phyloP scores from a whole-genome alignment of 305 asterid genomes.

The Fraxinus latifolia region DNA sequence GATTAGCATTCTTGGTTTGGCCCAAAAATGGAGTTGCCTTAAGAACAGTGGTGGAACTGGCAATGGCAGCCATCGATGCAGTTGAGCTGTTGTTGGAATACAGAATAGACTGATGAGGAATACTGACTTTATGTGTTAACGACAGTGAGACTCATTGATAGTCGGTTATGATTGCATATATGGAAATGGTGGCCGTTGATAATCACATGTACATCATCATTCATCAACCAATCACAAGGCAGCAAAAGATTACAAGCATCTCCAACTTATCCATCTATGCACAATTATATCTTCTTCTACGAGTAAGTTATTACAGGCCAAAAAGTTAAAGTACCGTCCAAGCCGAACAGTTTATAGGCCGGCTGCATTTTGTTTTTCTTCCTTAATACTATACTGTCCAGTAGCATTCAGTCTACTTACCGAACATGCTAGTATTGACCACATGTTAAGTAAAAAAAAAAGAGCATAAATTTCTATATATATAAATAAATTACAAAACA shows the following conservation, averaged over 20 bases:
- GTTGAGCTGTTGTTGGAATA: background rate
- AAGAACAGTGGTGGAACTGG: constrained; percentile 56
- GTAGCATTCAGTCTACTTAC: background rate
- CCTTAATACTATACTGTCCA: background rate
- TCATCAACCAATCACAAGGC: constrained; percentile 46
- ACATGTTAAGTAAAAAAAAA: background rate
- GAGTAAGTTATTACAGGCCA: background rate
- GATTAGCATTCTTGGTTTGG: constrained; percentile 54
- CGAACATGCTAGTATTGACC: background rate
- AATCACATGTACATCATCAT: background rate
- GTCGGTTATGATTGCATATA: constrained; percentile 40
- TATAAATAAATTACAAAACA: background rate
- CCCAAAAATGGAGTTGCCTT: constrained; percentile 82
- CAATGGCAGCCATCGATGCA: constrained; percentile 55
- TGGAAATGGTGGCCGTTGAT: constrained; percentile 50
- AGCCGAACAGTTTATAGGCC: background rate
- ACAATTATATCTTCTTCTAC: constrained; percentile 25
- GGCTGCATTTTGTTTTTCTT: background rate
- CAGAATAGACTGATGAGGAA: background rate
- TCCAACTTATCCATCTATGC: constrained; percentile 54
- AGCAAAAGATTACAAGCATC: constrained; percentile 43
- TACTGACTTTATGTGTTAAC: constrained; percentile 20
- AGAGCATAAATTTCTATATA: background rate
- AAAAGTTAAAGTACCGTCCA: background rate
- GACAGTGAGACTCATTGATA: constrained; percentile 25